phyloP scores from a whole-genome alignment of 2,329 filamentous ascomycete species.

The Fusarium torulosum region DNA sequence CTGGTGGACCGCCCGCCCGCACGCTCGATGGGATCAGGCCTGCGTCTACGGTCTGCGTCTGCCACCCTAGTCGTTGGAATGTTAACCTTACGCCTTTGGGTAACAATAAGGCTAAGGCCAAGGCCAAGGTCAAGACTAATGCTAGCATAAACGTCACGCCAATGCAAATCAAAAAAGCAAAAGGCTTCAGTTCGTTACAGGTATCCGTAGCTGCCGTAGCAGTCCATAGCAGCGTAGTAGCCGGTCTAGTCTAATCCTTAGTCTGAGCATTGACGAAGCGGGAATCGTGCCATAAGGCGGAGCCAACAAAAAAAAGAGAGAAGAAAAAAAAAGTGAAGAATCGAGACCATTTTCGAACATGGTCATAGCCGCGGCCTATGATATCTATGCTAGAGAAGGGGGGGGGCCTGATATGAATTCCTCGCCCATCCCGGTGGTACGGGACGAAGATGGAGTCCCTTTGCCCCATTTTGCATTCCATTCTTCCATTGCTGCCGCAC shows the following conservation, averaged over 20 bases:
- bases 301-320: no score
- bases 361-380: slow-evolving; percentile 30
- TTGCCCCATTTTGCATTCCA: slow-evolving; percentile 28
- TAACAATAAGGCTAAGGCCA: not conserved
- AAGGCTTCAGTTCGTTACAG: no score
- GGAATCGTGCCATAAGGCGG: slow-evolving; percentile 33
- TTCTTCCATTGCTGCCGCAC: slow-evolving; percentile 2
- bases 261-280: no score
- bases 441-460: slow-evolving; percentile 44
- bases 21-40: no score
- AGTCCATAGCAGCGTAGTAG: no score
- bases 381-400: no score
- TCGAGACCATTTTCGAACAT: slow-evolving; percentile 46
- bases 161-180: slow-evolving; percentile 6
- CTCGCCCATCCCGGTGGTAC: slow-evolving; percentile 46
- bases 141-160: slow-evolving; percentile 46
- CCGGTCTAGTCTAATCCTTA: no score
- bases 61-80: slow-evolving; percentile 13
- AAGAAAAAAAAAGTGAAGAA: slow-evolving; percentile 31
- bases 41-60: no score
- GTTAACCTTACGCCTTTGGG: slow-evolving; percentile 26
- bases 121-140: slow-evolving; percentile 19
- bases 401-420: slow-evolving; percentile 18
- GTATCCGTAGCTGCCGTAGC: no score
- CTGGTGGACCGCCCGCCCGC: slow-evolving; percentile 20